A percentile compares a stretch with the other conserved stretches of the same genome.
These are phyloP conservation scores for Penicillium olsonii DNA, from an alignment of 2,329 filamentous ascomycete species.

Conservation along the genomic window DNA sequence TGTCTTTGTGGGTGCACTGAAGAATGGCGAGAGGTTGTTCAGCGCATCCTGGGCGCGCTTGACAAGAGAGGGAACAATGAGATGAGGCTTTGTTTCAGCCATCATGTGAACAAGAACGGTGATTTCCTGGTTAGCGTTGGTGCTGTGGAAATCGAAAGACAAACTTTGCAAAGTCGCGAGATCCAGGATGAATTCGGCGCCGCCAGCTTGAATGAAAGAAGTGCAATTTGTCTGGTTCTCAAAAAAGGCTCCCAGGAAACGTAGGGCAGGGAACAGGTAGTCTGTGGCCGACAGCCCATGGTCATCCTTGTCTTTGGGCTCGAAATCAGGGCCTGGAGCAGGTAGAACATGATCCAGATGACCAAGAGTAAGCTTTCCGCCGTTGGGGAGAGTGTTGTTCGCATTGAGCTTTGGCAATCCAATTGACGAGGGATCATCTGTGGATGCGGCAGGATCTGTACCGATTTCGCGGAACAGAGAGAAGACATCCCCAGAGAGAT, in stretches of 20 bases:
- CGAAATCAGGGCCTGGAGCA: conserved; percentile 26
- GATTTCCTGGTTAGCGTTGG: conserved; percentile 68
- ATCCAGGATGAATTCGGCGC: conserved; percentile 80
- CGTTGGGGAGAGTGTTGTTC: conserved; percentile 37
- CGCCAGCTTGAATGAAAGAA: conserved; percentile 75
- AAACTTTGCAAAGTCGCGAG: conserved; percentile 80
- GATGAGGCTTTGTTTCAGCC: conserved; percentile 75
- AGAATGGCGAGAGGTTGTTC: conserved; percentile 67
- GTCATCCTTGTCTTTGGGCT: conserved; percentile 52
- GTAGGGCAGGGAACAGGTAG: conserved; percentile 74
- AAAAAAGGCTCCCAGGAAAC: conserved; percentile 77
- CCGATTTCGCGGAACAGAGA: conserved; percentile 40
- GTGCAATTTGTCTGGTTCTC: conserved; percentile 71
- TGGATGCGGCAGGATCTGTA: conserved; percentile 25
- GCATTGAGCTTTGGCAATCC: conserved; percentile 32
- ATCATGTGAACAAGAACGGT: conserved; percentile 74
- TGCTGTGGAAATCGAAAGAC: conserved; percentile 70
- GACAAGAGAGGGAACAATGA: conserved; percentile 79
- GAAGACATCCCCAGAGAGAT: conserved; percentile 59
- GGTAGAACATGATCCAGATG: conserved; percentile 31
- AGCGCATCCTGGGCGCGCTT: conserved; percentile 71
- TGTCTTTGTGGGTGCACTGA: conserved; percentile 51
- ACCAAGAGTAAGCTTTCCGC: conserved; percentile 36
- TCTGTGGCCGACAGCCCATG: conserved; percentile 59
- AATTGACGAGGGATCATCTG: conserved; percentile 25